phyloP scores from a whole-genome alignment of 192 early-diverging fungal genomes.

The Linderina pennispora region DNA sequence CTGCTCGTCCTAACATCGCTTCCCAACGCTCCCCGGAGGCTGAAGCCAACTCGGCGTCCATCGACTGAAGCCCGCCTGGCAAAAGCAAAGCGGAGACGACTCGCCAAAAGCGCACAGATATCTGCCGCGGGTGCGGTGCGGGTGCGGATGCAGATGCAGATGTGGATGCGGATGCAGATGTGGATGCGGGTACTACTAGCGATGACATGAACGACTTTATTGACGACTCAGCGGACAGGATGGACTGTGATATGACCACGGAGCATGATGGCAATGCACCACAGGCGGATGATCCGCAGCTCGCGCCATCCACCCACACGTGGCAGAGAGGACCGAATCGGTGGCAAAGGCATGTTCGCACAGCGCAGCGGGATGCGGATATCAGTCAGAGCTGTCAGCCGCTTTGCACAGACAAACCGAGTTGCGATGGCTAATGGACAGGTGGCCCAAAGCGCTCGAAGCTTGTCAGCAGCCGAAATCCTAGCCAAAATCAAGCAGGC shows the following conservation, averaged over 20 bases:
- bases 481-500: background rate
- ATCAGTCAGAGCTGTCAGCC: background rate
- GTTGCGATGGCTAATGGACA: background rate
- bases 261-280: background rate
- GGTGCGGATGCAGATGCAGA: no score
- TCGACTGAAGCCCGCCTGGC: background rate
- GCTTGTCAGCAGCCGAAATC: background rate
- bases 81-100: background rate
- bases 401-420: background rate
- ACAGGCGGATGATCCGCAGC: background rate
- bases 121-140: no score
- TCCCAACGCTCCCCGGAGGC: background rate
- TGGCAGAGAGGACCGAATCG: background rate
- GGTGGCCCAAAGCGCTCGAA: conserved; percentile 1
- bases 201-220: conserved; percentile 46
- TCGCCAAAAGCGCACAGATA: background rate
- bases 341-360: background rate
- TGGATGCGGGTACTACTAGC: background rate
- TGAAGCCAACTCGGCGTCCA: background rate
- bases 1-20: conserved; percentile 7
- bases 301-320: no score
- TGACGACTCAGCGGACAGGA: conserved; percentile 17
- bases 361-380: background rate
- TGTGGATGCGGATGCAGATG: no score
- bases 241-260: background rate